Conservation (phyloP, 495 filamentous ascomycete genomes). For the Neurospora terricola region DNA sequence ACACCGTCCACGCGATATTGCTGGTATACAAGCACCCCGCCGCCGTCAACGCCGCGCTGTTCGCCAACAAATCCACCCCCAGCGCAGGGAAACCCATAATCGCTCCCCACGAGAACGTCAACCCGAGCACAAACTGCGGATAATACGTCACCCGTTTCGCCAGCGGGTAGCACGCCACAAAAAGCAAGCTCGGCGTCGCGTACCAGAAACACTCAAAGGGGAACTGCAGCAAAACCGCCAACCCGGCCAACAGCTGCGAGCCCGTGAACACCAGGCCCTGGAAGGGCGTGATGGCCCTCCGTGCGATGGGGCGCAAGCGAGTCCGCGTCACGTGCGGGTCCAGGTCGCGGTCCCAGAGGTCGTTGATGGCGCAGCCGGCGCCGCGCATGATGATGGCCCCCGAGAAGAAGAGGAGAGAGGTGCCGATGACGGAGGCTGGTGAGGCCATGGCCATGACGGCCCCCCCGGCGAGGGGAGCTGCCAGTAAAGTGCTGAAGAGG, state of each 20-base stretch:
- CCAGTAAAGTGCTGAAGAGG: conserved; percentile 75
- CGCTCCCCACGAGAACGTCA: conserved; percentile 96
- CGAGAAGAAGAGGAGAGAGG: conserved; percentile 67
- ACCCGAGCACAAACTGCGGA: conserved; percentile 81
- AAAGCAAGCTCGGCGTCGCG: conserved; percentile 73
- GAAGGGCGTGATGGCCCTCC: conserved; percentile 66
- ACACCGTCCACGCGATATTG: conserved; percentile 85
- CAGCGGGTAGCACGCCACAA: conserved; percentile 80
- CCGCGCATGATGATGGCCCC: conserved; percentile 94
- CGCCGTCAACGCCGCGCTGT: conserved; percentile 52
- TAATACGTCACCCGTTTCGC: conserved; percentile 93
- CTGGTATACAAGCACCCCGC: conserved; percentile 71
- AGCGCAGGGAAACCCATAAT: conserved; percentile 94
- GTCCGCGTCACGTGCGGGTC: conserved; percentile 88
- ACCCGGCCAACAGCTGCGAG: conserved; percentile 66
- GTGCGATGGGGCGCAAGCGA: conserved; percentile 77
- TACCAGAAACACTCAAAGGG: conserved; percentile 77
- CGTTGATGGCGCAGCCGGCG: conserved; percentile 96
- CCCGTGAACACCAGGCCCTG: conserved; percentile 75
- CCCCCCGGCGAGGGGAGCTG: conserved; percentile 47
- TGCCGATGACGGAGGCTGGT: conserved; percentile 48
- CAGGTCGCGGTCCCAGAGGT: conserved; percentile 90
- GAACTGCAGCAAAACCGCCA: conserved; percentile 78
- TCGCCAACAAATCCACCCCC: conserved; percentile 65
- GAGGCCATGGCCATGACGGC: too few species aligned